Evolutionary conservation across 176 grass and related monocot genomes (phyloP), one percentile per base, ranked within the genome.

Genomic region (Typha latifolia): DNA sequence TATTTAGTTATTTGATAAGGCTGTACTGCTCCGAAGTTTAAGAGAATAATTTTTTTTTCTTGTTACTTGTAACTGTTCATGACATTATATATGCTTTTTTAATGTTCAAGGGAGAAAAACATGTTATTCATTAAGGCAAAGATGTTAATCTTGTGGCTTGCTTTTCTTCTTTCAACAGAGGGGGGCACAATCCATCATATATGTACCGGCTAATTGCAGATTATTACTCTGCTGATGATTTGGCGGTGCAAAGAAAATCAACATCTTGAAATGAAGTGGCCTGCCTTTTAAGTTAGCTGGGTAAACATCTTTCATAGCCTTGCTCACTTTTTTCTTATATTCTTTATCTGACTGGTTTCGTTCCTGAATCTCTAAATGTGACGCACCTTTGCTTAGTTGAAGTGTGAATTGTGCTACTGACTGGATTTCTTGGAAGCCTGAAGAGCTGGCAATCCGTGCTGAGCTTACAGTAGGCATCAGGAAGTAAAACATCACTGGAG

Each of bases 151-250:
- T 59, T 19, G 16, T 59, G 11, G 4, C 16, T 59, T 59, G 18
- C 5, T 59, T 75, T 20, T 66, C 29, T 83, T 83, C 67, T 29
- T 49, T 31, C 49, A 49, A 62, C 84, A 99, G 94, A n/a, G 94
- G 94, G 49, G 94, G 94, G 15, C 89, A 99, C 68, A 99, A 83
- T 87, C 85, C 94, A 62, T 90, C 94, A 18, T 91, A 93, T 61
- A 82, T 99, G 65, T 99, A 90, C 76, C 84, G 84, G 62, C 88
- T 99, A 10, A 99, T 93, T 72, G 86, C 94, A 20, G 94, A 99
- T 69, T 93, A 99, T 71, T 99, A 99, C 79, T 99, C 94, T 13
- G 89, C 83, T 67, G 89, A 99, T 90, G 89, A 93, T 81, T 72
- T 99, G 14, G 83, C 80, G 59, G 71, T 99, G 22, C 62, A 74